phyloP scores from a whole-genome alignment of 441 rosid genomes.

The Pelargonium fulgidum region DNA sequence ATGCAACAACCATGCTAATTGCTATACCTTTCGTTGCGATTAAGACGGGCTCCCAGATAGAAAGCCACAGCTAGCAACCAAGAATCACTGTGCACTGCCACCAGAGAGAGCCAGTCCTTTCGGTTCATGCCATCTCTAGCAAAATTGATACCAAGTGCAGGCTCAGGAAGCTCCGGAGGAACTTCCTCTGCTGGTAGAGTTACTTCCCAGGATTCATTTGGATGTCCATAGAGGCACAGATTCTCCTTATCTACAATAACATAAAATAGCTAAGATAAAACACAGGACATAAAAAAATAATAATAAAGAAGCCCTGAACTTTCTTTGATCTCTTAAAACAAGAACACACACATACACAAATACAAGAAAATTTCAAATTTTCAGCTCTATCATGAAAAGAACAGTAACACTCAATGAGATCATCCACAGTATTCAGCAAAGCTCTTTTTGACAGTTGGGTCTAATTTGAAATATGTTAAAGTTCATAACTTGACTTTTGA shows the following conservation, averaged over 20 bases:
- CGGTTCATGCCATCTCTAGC: slow-evolving; percentile 97
- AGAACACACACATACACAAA: not conserved
- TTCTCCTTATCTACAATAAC: slow-evolving; percentile 70
- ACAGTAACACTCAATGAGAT: not conserved
- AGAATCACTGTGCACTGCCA: slow-evolving; percentile 94
- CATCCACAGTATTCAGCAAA: not conserved
- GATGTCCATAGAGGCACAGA: slow-evolving; percentile 83
- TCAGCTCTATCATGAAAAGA: not conserved
- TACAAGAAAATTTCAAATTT: not conserved
- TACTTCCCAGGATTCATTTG: slow-evolving; percentile 90
- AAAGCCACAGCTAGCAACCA: slow-evolving; percentile 93
- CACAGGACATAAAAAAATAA: not conserved
- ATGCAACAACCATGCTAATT: slow-evolving; percentile 8
- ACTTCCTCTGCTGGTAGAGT: slow-evolving; percentile 93
- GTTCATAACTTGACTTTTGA: not conserved
- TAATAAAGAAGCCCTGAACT: not conserved
- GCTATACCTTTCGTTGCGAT: slow-evolving; percentile 75
- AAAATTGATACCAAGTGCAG: slow-evolving; percentile 88
- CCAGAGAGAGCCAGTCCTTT: slow-evolving; percentile 88
- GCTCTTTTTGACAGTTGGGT: not conserved
- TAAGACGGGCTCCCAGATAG: slow-evolving; percentile 86
- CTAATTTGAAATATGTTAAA: not conserved
- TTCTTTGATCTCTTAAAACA: not conserved
- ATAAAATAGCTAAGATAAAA: slow-evolving; percentile 17
- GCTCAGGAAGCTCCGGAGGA: slow-evolving; percentile 97